Base-by-base conservation (phyloP, 2,329 filamentous ascomycete genomes). In the Pseudocercospora vitis region DNA sequence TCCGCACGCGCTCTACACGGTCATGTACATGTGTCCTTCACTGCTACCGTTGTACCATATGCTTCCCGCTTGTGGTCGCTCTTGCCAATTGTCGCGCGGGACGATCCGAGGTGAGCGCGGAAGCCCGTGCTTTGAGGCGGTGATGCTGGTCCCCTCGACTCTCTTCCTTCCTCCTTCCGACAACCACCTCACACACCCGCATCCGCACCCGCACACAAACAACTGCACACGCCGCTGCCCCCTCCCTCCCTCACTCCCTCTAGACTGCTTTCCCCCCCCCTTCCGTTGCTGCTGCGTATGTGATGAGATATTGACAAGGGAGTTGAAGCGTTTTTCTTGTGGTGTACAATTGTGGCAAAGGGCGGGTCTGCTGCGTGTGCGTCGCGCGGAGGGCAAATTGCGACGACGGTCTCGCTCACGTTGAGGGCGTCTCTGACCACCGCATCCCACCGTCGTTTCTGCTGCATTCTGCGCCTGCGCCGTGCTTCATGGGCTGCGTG, bases 281-380 rank as follows among this genome's bases (percentile, higher is more conserved):
- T n/a, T n/a, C n/a, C n/a, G n/a, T n/a, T n/a, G 18, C 54, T 50
- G 50, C 32, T 60, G 48, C 49, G 57, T 55, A 56, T 52, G 59
- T 62, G 59, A 62, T 57, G 57, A 52, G 56, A 44, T 37, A 50
- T 51, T 62, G 57, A 58, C 51, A 31, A 49, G 57, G 56, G 51
- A 50, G 39, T 56, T 48, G 24, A 53, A 50, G 55, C 54, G 52
- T 50, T 56, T 57, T 48, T 48, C 28, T 57, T 53, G 55, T 54
- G 52, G 52, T 54, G 45, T 53, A 37, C 50, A 48, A 50, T 42
- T 47, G 55, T 49, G 51, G 58, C 57, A 55, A 46, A 11, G 46
- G 55, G 52, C 46, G 35, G n/a, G 49, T 49, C 45, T 48, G 42
- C 42, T 11, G 39, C 47, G 7, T 24, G 23, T 16, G 31, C 31